These are phyloP conservation scores for Gynostemma pentaphyllum DNA, from an alignment of 306 rosid species.

Conservation along the genomic window DNA sequence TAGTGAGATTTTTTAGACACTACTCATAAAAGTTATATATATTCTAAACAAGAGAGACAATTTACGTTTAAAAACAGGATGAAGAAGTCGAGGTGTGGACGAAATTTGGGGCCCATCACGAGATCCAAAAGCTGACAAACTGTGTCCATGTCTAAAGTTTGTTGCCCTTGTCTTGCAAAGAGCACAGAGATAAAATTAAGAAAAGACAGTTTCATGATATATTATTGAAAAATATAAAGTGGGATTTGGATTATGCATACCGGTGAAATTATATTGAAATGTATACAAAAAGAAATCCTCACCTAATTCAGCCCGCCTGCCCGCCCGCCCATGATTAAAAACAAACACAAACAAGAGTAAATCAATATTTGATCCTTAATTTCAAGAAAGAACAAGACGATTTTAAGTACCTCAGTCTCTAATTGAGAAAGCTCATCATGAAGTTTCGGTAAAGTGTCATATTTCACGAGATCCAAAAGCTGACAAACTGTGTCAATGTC, in stretches of 20 bases:
- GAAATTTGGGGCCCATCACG: constrained; percentile 38
- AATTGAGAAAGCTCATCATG: no score
- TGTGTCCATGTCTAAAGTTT: neutral
- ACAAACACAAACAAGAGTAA: no score
- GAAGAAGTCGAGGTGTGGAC: constrained; percentile 33
- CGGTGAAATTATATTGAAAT: constrained; percentile 49
- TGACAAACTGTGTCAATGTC: no score
- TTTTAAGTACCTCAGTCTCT: no score
- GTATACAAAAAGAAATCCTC: constrained; percentile 51
- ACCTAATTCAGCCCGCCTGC: no score
- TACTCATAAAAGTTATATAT: no score
- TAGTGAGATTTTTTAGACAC: neutral
- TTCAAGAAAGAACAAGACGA: no score
- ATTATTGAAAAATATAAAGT: neutral
- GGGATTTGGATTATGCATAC: constrained; percentile 12
- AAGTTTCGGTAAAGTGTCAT: no score
- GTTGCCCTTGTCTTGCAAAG: neutral
- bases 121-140: constrained; percentile 38
- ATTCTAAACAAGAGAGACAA: no score
- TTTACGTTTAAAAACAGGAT: constrained; percentile 51
- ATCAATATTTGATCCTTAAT: no score
- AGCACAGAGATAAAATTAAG: neutral
- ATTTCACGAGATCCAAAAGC: no score
- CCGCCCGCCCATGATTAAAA: no score
- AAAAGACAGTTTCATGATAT: neutral